Conservation (phyloP, 805 yeast species). For the Lachancea dasiensis region DNA sequence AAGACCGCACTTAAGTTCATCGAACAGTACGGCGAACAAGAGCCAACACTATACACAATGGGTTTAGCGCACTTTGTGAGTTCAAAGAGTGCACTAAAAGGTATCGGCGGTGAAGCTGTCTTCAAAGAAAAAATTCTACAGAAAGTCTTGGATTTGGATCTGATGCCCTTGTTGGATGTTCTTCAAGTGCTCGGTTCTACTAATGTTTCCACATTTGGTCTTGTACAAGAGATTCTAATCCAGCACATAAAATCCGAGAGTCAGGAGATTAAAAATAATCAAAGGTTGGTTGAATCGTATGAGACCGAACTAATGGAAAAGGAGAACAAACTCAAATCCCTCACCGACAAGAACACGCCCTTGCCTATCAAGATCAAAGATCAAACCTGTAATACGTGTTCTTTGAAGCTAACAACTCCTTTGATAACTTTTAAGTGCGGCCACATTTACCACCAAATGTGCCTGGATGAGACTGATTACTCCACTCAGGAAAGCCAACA, state of each 20-base stretch:
- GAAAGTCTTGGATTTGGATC: conserved; percentile 43
- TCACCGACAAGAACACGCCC: conserved; percentile 37
- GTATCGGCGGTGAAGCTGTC: conserved; percentile 46
- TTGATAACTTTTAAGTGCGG: conserved; percentile 77
- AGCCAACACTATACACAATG: conserved; percentile 58
- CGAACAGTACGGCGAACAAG: conserved; percentile 51
- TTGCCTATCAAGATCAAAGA: conserved; percentile 43
- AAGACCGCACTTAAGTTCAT: conserved; percentile 51
- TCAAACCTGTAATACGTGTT: conserved; percentile 61
- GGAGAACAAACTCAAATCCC: conserved; percentile 45
- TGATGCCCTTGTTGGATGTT: conserved; percentile 71
- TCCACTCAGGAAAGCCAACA: conserved; percentile 15
- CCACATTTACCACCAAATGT: conserved; percentile 81
- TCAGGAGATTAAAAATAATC: conserved; percentile 62
- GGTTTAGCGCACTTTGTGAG: conserved; percentile 63
- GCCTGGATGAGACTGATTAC: conserved; percentile 48
- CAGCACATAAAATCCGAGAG: conserved; percentile 54
- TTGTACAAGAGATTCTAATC: conserved; percentile 62
- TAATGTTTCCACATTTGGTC: conserved; percentile 61
- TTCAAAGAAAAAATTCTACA: conserved; percentile 43
- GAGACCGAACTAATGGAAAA: conserved; percentile 57
- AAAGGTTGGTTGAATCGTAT: conserved; percentile 60
- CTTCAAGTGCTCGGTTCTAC: conserved; percentile 61
- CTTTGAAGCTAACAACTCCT: conserved; percentile 64
- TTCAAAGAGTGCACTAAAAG: conserved; percentile 42